Evolutionary conservation across 2,329 filamentous ascomycete genomes (phyloP), one percentile per base, ranked within the genome.

Genomic region (Samsoniella hepiali): DNA sequence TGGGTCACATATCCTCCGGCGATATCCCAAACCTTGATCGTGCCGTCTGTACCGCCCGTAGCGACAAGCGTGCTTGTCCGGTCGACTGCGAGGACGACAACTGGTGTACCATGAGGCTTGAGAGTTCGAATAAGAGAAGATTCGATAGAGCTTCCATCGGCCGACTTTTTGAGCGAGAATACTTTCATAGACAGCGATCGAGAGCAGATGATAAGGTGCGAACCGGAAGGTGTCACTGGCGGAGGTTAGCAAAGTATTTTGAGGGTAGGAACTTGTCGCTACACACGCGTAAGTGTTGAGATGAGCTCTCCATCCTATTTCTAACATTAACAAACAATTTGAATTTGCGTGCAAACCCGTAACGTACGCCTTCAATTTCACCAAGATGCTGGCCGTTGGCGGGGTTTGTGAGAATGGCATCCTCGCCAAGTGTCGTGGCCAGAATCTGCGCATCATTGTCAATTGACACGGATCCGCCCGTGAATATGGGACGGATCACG

Each of bases 11-110:
- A 98, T 29, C 95, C 95, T 51, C 89, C 91, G 57, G 84, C 82
- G 65, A 99, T 92, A 76, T 99, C 95, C 94, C 94, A 99, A 59
- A 99, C 89, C 76, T 99, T 99, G 70, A 98, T 91, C 1, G 90
- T 86, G 31, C 95, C 95, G 73, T 99, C 95, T 3, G 95, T 93
- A 56, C 91, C 91, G 66, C 96, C 95, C 17, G 94, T 98, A 17
- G 93, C 95, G 50, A 99, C 82, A 13, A 99, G 81, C 2, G 94
- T 96, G 71, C 93, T 90, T 1, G 93, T 97, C 61, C 86, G 84
- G 74, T 99, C 95, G 65, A 95, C 87, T 1, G 91, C 88, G 15
- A 94, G 82, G 9, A 94, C 91, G 1, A 97, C 88, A 1, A 98
- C 93, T 0, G 96, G 95, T 2, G 94, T 93, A 0, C 87, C 84